These are phyloP conservation scores for Huntiella omanensis DNA, from an alignment of 2,329 filamentous ascomycete genomes.

Conservation along the genomic window DNA sequence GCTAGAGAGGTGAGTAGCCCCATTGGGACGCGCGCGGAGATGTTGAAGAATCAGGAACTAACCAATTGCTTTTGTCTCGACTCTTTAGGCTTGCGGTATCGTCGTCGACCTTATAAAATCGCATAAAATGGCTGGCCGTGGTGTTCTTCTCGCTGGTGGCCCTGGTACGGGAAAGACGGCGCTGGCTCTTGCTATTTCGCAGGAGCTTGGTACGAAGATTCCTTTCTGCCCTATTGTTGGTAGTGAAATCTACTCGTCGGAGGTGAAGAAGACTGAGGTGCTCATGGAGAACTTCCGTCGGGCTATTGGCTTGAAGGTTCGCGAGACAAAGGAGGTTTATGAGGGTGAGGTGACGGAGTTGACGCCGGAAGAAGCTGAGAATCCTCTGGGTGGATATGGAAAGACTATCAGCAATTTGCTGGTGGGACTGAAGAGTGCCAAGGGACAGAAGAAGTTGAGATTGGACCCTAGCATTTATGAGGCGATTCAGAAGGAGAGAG, in stretches of 20 bases:
- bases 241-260: slow-evolving; percentile 92
- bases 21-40: neutral
- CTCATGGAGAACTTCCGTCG: slow-evolving; percentile 98
- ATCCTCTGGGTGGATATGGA: slow-evolving; percentile 88
- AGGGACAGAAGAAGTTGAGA: slow-evolving; percentile 93
- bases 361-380: slow-evolving; percentile 93
- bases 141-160: slow-evolving; percentile 80
- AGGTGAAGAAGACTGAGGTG: slow-evolving; percentile 98
- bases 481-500: slow-evolving; percentile 94
- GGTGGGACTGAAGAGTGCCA: slow-evolving; percentile 85
- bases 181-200: slow-evolving; percentile 82
- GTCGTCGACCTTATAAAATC: slow-evolving; percentile 89
- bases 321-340: slow-evolving; percentile 98
- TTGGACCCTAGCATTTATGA: slow-evolving; percentile 98
- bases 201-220: slow-evolving; percentile 94
- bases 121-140: slow-evolving; percentile 94
- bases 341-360: slow-evolving; percentile 97
- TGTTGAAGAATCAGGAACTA: neutral
- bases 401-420: slow-evolving; percentile 93
- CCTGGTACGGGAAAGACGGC: slow-evolving; percentile 96
- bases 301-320: slow-evolving; percentile 89
- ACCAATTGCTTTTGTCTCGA: neutral
- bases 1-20: slow-evolving; percentile 58
- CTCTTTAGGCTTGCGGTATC: slow-evolving; percentile 66
- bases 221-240: slow-evolving; percentile 97